Evolutionary conservation across 1,139 yeast genomes (phyloP), one percentile per base, ranked within the genome.

Genomic region (Magnusiomyces fungicola): DNA sequence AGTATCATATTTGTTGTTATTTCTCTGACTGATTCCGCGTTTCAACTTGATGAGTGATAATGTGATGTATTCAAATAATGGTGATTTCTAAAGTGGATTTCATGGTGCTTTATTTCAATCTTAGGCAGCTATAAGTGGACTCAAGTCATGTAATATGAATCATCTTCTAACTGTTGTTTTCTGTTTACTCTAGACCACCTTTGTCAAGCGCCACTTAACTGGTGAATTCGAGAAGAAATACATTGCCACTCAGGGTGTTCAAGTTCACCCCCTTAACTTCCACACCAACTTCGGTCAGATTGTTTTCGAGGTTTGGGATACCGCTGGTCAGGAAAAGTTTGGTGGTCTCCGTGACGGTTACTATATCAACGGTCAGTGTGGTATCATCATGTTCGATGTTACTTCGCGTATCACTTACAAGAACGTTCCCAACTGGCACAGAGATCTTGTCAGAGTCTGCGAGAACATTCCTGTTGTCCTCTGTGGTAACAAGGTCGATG

Each of bases 281-380:
- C 88, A 82, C 84, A 94, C 99, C 70, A 92, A 92, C 79, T 92
- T 77, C 67, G 99, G 99, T 75, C 97, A 92, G 75, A 88, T 94
- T 75, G 90, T 88, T 74, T 94, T 94, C 73, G 97, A 94, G 69
- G 97, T 92, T 64, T 94, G 99, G 99, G 99, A 94, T 73, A 94
- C 98, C 55, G 99, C 99, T 53, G 99, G 98, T 58, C 99, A 94
- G 78, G 99, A 94, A 77, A 94, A 94, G 76, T 92, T 94, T 65
- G 99, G 99, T 72, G 98, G 99, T 65, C 80, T 94, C 68, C 90
- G 98, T 80, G 98, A 92, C 68, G 99, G 98, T 69, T 92, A 94
- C 79, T 92, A 94, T 76, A 92, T 94, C 71, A 90, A 92, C 71
- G 99, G 98, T 68, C 97, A 94, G 76, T 94, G 98, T 80, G 99